Conservation (phyloP, 164 flowering plant genomes). For the Vitis amurensis region DNA sequence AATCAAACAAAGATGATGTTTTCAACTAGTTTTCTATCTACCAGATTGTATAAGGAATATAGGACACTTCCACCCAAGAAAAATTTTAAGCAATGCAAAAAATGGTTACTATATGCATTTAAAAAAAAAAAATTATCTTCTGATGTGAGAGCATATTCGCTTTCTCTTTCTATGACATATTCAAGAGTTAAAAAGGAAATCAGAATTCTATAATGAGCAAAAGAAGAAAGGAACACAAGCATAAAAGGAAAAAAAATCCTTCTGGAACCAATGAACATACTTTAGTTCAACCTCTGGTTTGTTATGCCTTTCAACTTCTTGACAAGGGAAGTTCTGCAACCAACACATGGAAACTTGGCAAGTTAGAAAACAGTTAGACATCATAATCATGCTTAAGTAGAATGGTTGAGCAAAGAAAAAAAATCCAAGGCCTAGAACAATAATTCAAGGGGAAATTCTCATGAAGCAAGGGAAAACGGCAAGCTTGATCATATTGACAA, state of each 20-base stretch:
- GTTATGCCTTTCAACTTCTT: slow-evolving; percentile 99
- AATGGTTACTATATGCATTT: too few relatives aligned
- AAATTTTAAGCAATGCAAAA: too few relatives aligned
- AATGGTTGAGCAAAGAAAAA: background rate
- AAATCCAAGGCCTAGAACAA: background rate
- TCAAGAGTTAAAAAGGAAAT: background rate
- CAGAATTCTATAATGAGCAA: background rate
- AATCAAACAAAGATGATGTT: too few relatives aligned
- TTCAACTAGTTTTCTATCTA: too few relatives aligned
- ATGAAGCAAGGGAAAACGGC: background rate
- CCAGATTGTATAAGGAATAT: too few relatives aligned
- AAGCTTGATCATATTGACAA: background rate
- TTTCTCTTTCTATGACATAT: background rate
- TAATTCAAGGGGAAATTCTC: background rate
- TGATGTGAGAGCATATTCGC: too few relatives aligned
- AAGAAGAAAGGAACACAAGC: background rate
- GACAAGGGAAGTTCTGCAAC: slow-evolving; percentile 96
- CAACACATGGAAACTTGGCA: slow-evolving; percentile 1
- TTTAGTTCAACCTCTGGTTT: slow-evolving; percentile 97
- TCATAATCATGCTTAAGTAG: background rate
- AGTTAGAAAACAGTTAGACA: background rate
- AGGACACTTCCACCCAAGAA: too few relatives aligned
- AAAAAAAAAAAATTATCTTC: too few relatives aligned
- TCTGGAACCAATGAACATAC: slow-evolving; percentile 43
- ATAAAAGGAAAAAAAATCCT: background rate